Evolutionary conservation across 805 yeast species (phyloP).

Genomic region (Teunomyces atbi): DNA sequence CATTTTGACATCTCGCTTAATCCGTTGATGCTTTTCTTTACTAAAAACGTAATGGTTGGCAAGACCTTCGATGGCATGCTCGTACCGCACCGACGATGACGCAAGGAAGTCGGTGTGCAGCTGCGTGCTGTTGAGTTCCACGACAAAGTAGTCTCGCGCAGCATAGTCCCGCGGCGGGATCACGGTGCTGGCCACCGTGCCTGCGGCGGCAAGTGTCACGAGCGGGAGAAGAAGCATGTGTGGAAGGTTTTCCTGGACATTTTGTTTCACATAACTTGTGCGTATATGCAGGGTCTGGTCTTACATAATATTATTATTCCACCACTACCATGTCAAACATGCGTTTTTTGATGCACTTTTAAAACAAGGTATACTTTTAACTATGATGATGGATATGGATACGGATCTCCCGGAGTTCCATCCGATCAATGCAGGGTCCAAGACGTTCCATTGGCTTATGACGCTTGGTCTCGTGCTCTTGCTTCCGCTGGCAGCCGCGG

Average conservation of each 20-base stretch:
- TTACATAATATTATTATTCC: too few relatives aligned
- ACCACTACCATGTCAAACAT: too few relatives aligned
- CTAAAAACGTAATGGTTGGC: constrained; percentile 70
- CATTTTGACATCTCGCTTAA: constrained; percentile 19
- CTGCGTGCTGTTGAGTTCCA: constrained; percentile 46
- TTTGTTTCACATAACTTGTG: neutral
- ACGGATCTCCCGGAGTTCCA: constrained; percentile 36
- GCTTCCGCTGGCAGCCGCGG: constrained; percentile 56
- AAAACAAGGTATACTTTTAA: too few relatives aligned
- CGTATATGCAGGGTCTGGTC: constrained; percentile 1
- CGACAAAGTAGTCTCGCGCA: constrained; percentile 56
- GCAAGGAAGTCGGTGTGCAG: constrained; percentile 31
- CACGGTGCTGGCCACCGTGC: neutral
- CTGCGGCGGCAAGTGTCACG: constrained; percentile 1
- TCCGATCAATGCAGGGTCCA: constrained; percentile 48
- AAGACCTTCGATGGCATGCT: constrained; percentile 62
- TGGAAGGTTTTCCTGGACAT: neutral
- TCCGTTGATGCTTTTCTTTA: constrained; percentile 29
- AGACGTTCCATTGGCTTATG: constrained; percentile 64
- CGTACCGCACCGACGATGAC: constrained; percentile 36
- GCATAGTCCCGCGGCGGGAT: constrained; percentile 45
- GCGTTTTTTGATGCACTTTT: too few relatives aligned
- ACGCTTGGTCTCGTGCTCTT: constrained; percentile 48
- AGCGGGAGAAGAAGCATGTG: constrained; percentile 4
- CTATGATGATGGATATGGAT: constrained; percentile 23